A percentile compares a stretch with the other conserved stretches of the same genome.
Evolutionary conservation across 75 land plant genomes (phyloP).

Genomic region (Selaginella tamariscina): DNA sequence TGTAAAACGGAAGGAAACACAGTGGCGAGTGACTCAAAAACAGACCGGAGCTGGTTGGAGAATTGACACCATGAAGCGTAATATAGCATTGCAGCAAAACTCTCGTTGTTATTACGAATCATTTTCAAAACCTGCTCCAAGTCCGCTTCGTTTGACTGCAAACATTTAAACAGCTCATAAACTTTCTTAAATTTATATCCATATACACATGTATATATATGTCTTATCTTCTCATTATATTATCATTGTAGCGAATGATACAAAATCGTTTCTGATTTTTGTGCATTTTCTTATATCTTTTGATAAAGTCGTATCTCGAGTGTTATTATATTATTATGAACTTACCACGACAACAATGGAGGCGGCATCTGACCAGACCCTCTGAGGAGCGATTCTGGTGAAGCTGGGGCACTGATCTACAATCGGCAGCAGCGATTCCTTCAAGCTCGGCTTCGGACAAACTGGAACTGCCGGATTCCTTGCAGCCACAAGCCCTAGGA

Average conservation of each 20-base stretch:
- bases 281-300: no score
- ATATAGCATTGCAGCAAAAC: slow-evolving; percentile 56
- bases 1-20: slow-evolving; percentile 66
- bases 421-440: not conserved
- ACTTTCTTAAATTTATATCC: no score
- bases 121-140: slow-evolving; percentile 54
- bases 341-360: not conserved
- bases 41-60: slow-evolving; percentile 47
- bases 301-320: no score
- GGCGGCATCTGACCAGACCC: not conserved
- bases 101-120: slow-evolving; percentile 28
- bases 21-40: slow-evolving; percentile 41
- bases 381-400: not conserved
- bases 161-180: not conserved
- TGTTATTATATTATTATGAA: no score
- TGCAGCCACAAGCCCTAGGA: not conserved
- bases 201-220: no score
- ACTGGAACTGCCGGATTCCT: not conserved
- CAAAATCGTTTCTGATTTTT: no score
- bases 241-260: no score
- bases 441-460: not conserved
- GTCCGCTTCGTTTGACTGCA: slow-evolving; percentile 34
- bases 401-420: not conserved
- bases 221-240: no score
- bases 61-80: slow-evolving; percentile 97